phyloP scores from a whole-genome alignment of 1,284 basidiomycete species.

The Trichosporon asahii region DNA sequence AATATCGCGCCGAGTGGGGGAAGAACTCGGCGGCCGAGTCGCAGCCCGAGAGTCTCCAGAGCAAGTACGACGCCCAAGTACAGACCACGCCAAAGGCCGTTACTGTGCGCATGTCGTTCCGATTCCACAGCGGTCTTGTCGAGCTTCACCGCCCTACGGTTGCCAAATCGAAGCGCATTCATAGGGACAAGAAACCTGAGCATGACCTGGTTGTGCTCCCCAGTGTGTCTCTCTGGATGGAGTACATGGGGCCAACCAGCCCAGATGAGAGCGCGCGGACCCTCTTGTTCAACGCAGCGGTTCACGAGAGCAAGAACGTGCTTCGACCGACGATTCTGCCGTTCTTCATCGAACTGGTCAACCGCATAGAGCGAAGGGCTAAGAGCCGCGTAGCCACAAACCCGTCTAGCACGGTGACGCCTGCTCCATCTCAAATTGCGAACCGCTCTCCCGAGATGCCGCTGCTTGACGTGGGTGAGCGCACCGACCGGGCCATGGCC shows the following conservation, averaged over 20 bases:
- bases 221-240: slow-evolving; percentile 74
- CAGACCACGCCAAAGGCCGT: slow-evolving; percentile 42
- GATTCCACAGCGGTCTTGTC: slow-evolving; percentile 68
- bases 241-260: slow-evolving; percentile 48
- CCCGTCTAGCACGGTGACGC: neutral
- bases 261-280: slow-evolving; percentile 17
- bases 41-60: slow-evolving; percentile 1
- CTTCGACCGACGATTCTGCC: slow-evolving; percentile 75
- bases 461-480: slow-evolving; percentile 13
- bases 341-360: slow-evolving; percentile 64
- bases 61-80: slow-evolving; percentile 29
- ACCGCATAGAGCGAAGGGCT: slow-evolving; percentile 31
- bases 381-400: slow-evolving; percentile 11
- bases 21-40: slow-evolving; percentile 24
- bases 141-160: slow-evolving; percentile 34
- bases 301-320: slow-evolving; percentile 80
- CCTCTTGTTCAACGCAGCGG: slow-evolving; percentile 53
- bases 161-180: slow-evolving; percentile 7
- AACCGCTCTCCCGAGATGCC: neutral
- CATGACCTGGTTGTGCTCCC: slow-evolving; percentile 59
- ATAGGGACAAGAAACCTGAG: slow-evolving; percentile 20
- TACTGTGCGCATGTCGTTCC: slow-evolving; percentile 63
- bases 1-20: slow-evolving; percentile 45
- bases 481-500: slow-evolving; percentile 21
- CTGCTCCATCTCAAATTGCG: neutral